Evolutionary conservation across 2,329 filamentous ascomycete species (phyloP).

Genomic region (Colletotrichum coccodes): DNA sequence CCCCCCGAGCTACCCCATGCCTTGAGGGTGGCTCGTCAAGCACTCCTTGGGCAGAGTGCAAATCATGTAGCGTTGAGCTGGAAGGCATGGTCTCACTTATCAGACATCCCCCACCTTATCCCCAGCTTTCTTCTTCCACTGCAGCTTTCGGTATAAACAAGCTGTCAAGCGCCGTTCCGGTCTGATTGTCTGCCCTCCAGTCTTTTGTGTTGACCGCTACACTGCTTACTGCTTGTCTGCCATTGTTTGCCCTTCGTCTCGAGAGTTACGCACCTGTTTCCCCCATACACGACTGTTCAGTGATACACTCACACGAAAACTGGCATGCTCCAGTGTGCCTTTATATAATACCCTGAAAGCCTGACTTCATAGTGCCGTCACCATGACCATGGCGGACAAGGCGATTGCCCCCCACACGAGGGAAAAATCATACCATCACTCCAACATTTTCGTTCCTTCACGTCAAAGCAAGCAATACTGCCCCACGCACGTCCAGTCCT

Average conservation of each 20-base stretch:
- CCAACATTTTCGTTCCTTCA: conserved; percentile 25
- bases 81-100: conserved; percentile 26
- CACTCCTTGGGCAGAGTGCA: conserved; percentile 15
- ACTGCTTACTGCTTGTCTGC: conserved; percentile 13
- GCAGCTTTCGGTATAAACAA: conserved; percentile 24
- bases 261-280: conserved; percentile 3
- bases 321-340: neutral
- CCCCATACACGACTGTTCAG: neutral
- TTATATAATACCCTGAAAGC: conserved; percentile 2
- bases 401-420: conserved; percentile 33
- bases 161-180: conserved; percentile 24
- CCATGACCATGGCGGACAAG: conserved; percentile 29
- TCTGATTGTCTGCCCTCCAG: conserved; percentile 8
- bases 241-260: conserved; percentile 21
- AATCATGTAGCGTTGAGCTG: conserved; percentile 24
- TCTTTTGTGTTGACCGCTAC: conserved; percentile 19
- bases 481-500: neutral
- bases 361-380: conserved; percentile 8
- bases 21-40: conserved; percentile 24
- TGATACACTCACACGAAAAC: conserved; percentile 13
- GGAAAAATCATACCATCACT: conserved; percentile 33
- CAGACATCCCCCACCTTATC: conserved; percentile 30
- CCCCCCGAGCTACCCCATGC: conserved; percentile 21
- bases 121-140: conserved; percentile 27
- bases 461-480: conserved; percentile 27